Conservation (phyloP, 306 rosid species). For the Cercis canadensis region DNA sequence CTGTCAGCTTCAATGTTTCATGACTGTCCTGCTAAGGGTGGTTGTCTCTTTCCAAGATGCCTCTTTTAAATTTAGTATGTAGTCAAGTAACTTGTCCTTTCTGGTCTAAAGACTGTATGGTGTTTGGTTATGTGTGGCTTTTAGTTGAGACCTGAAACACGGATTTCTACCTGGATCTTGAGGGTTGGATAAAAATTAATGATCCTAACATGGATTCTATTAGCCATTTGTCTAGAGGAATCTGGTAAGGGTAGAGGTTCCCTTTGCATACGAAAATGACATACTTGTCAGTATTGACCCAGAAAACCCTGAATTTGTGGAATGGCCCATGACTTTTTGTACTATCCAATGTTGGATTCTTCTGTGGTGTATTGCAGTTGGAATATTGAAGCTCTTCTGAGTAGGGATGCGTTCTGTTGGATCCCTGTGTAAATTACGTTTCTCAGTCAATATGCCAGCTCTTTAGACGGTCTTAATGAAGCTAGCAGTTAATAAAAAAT, state of each 20-base stretch:
- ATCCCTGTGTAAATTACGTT: background rate
- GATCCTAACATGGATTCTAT: background rate
- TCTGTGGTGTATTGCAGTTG: background rate
- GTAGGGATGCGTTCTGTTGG: background rate
- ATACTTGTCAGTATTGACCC: background rate
- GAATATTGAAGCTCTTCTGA: background rate
- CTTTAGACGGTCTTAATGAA: background rate
- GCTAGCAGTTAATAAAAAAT: background rate
- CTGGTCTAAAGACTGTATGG: background rate
- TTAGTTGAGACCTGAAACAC: constrained; percentile 9
- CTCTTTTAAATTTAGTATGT: background rate
- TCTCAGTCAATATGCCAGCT: background rate
- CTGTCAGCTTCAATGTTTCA: too few species aligned
- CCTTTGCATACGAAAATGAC: background rate
- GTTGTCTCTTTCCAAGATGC: background rate
- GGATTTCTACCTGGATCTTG: constrained; percentile 1
- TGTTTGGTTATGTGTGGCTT: background rate
- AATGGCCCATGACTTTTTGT: background rate
- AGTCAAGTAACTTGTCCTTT: background rate
- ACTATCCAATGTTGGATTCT: background rate
- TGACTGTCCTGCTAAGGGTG: background rate
- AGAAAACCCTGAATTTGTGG: background rate
- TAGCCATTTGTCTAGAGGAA: constrained; percentile 8
- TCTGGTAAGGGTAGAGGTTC: background rate
- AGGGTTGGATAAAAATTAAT: background rate